Conservation (phyloP, 75 land plant species). For the Chamaecyparis obtusa region DNA sequence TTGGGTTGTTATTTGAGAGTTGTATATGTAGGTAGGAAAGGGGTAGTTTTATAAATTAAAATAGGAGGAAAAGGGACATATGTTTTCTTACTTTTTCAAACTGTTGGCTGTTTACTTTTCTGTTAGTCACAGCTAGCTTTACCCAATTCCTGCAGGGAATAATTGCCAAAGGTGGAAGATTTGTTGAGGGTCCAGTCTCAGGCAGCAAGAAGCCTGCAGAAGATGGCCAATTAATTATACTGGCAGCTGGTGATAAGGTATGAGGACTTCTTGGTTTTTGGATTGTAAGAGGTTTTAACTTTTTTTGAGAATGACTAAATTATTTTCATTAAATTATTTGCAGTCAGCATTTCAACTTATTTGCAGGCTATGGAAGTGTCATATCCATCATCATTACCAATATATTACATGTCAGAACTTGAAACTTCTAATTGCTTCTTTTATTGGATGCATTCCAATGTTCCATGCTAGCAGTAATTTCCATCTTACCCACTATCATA, state of each 20-base stretch:
- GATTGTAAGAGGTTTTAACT: neutral
- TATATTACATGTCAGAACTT: neutral
- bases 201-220: constrained; percentile 99
- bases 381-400: neutral
- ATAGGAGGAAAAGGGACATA: neutral
- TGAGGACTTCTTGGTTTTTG: neutral
- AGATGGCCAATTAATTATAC: constrained; percentile 85
- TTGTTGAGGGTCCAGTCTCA: constrained; percentile 97
- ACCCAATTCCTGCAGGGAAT: constrained; percentile 56
- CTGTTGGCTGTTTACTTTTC: neutral
- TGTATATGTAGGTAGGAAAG: neutral
- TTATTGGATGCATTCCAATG: neutral
- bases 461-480: neutral
- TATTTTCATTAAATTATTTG: neutral
- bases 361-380: neutral
- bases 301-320: neutral
- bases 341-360: neutral
- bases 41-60: neutral
- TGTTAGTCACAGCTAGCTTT: neutral
- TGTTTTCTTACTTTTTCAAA: neutral
- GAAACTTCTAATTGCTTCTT: neutral
- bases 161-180: constrained; percentile 65
- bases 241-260: constrained; percentile 96
- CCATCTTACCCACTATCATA: neutral
- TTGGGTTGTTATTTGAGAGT: neutral